Base-by-base conservation (phyloP, 1,284 basidiomycete species). In the Irpex rosettiformis region DNA sequence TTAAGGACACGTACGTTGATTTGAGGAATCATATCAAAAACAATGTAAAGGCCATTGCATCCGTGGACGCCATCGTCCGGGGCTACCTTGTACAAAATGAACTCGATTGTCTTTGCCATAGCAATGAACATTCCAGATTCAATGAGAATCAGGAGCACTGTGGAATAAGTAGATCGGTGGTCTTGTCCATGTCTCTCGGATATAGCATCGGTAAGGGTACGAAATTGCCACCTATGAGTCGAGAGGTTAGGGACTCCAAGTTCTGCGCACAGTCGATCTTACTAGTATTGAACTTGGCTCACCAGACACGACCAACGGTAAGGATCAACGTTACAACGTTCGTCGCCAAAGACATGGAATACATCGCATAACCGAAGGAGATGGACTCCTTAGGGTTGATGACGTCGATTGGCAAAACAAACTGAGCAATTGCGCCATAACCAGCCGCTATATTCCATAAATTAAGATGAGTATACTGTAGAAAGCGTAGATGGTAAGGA, bases 311-410 rank as follows among this genome's bases (percentile, higher is more conserved):
- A 30, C 56, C 67, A 21, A 72, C 70, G 33, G 79, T 78, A 64
- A 79, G 71, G 11, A 54, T 48, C 4, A 75, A 79, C 24, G 76
- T 67, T 47, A 78, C 55, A 58, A 71, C 55, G 55, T 78, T 79
- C 11, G 75, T 74, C 57, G 67, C 68, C 51, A 78, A 68, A 47
- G 43, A 47, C 18, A 47, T 18, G 43, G 43, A 3, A 24, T 21
- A 47, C 43, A 47, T 16, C 8, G 43, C 43, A 18, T 18, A 21
- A 10, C 43, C 43, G 22, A 47, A 11, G 18, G 13, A 8, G 18
- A 47, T 18, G 8, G 43, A 10, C 43, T 47, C 18, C 18, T 47
- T 18, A 8, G 43, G 11, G n/a, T 40, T n/a, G 10, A 10, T 10
- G 22, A 21, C 22, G 43, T 10, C 21, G 11, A 37, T 11, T 11